A percentile compares a stretch with the other conserved stretches of the same genome.
Conservation (phyloP, 257 asterid species). For the Petunia axillaris region DNA sequence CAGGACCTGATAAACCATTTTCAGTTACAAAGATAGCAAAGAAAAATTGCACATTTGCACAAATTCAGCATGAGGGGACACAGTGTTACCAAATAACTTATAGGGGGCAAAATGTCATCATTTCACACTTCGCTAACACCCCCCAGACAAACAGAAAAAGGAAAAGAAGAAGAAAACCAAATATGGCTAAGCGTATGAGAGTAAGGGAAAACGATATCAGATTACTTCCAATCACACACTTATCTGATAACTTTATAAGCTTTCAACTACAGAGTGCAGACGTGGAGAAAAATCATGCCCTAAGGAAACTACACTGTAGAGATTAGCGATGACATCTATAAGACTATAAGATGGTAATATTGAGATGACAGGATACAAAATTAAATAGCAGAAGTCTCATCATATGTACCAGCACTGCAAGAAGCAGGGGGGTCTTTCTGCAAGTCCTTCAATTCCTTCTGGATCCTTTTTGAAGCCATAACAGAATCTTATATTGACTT, state of each 20-base stretch:
- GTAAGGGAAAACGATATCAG: neutral
- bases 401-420: constrained; percentile 62
- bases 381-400: constrained; percentile 1
- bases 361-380: neutral
- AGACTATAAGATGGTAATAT: neutral
- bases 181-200: neutral
- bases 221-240: neutral
- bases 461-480: constrained; percentile 73
- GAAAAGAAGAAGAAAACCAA: neutral
- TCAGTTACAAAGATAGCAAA: constrained; percentile 18
- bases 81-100: neutral
- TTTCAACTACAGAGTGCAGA: neutral
- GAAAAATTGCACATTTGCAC: neutral
- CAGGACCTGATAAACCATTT: constrained; percentile 55
- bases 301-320: too few relatives aligned
- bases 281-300: neutral
- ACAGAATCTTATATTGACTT: neutral
- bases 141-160: neutral
- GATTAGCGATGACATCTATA: neutral
- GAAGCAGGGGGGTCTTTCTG: constrained; percentile 68
- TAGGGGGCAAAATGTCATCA: neutral
- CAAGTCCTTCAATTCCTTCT: constrained; percentile 64
- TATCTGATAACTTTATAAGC: neutral
- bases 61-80: constrained; percentile 3
- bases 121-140: neutral